phyloP scores from a whole-genome alignment of 2,329 filamentous ascomycete species.

The Pseudogymnoascus verrucosus region DNA sequence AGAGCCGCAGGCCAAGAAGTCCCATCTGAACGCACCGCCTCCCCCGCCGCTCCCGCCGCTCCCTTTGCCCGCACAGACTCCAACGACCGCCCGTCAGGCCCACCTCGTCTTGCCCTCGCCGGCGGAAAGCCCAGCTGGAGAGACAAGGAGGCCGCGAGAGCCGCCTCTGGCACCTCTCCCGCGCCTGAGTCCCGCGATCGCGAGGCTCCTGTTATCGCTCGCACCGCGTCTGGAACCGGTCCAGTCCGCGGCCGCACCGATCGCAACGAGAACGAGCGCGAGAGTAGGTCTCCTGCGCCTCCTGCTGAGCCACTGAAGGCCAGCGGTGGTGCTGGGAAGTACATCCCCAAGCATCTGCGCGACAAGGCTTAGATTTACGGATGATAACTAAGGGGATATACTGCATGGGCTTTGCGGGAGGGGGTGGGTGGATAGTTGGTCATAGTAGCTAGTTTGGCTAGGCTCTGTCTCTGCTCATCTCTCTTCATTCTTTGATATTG shows the following conservation, averaged over 20 bases:
- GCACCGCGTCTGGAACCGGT: constrained; percentile 32
- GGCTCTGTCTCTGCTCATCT: neutral
- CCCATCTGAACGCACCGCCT: constrained; percentile 28
- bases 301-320: constrained; percentile 36
- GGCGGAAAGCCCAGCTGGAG: constrained; percentile 48
- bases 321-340: constrained; percentile 49
- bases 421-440: neutral
- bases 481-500: constrained; percentile 1
- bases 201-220: constrained; percentile 20
- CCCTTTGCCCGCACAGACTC: constrained; percentile 36
- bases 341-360: constrained; percentile 43
- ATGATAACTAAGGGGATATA: neutral
- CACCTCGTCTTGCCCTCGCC: constrained; percentile 48
- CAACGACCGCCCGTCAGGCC: constrained; percentile 36
- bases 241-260: constrained; percentile 38
- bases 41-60: constrained; percentile 18
- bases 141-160: constrained; percentile 48
- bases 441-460: neutral
- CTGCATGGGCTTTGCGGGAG: neutral
- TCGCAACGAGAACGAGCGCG: constrained; percentile 33
- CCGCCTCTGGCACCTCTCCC: constrained; percentile 24
- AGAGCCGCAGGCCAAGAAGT: constrained; percentile 30
- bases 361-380: constrained; percentile 23
- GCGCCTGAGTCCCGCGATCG: constrained; percentile 14
- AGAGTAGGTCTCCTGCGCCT: constrained; percentile 33